These are phyloP conservation scores for Lichenothelia convexa DNA, from an alignment of 495 filamentous ascomycete genomes.

Conservation along the genomic window DNA sequence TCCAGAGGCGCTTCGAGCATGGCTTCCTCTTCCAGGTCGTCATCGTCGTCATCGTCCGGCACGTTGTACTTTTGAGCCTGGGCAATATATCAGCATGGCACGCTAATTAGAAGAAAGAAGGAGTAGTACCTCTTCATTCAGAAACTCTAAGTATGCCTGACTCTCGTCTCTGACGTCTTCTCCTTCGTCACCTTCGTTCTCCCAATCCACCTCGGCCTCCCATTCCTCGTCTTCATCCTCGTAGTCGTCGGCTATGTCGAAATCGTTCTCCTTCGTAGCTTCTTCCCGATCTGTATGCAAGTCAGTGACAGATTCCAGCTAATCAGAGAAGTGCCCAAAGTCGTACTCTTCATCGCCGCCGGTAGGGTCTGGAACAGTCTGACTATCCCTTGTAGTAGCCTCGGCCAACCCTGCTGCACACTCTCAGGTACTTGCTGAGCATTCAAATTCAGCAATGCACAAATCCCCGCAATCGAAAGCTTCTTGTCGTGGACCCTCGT, in stretches of 20 bases:
- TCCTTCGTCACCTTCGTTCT: constrained; percentile 31
- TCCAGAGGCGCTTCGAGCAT: constrained; percentile 87
- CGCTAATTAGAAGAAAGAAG: constrained; percentile 15
- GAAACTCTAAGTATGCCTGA: constrained; percentile 84
- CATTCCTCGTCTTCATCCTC: constrained; percentile 54
- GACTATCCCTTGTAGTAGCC: constrained; percentile 78
- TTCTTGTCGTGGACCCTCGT: constrained; percentile 95
- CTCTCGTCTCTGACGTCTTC: constrained; percentile 77
- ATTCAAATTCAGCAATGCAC: constrained; percentile 57
- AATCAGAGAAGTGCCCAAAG: not conserved
- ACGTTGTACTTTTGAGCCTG: constrained; percentile 69
- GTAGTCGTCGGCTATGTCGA: constrained; percentile 42
- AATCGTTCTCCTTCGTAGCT: constrained; percentile 73
- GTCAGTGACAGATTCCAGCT: not conserved
- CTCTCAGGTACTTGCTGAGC: constrained; percentile 65
- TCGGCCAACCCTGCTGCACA: constrained; percentile 92
- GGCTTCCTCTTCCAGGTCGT: constrained; percentile 79
- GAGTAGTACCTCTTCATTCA: constrained; percentile 63
- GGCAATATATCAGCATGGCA: not conserved
- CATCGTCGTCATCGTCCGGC: constrained; percentile 58
- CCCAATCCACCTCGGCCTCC: constrained; percentile 51
- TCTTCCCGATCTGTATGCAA: constrained; percentile 62
- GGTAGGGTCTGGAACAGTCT: constrained; percentile 82
- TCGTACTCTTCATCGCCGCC: constrained; percentile 62
- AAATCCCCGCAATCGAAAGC: constrained; percentile 84